Evolutionary conservation across 164 flowering plant genomes (phyloP).

Genomic region (Kingdonia uniflora): DNA sequence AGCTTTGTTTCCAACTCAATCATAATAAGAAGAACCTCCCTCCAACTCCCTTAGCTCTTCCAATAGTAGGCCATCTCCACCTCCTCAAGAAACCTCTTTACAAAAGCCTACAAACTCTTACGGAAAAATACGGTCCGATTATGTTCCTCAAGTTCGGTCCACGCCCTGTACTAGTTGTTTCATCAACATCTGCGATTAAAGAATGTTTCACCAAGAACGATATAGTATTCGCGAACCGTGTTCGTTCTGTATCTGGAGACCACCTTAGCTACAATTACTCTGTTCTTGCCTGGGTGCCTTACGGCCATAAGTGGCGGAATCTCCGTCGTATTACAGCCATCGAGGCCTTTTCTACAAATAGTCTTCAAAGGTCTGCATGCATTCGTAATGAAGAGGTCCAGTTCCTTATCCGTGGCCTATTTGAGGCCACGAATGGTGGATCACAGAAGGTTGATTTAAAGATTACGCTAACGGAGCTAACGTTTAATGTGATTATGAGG

Average conservation of each 20-base stretch:
- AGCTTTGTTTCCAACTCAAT: no score
- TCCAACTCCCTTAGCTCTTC: conserved; percentile 9
- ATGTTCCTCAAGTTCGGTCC: conserved; percentile 10
- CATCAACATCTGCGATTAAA: conserved; percentile 11
- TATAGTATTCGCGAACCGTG: conserved; percentile 23
- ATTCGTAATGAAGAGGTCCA: conserved; percentile 9
- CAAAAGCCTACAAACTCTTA: conserved; percentile 7
- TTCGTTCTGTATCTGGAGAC: conserved; percentile 9
- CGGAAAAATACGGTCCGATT: conserved; percentile 10
- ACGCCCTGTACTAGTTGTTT: conserved; percentile 13
- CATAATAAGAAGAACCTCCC: conserved; percentile 1
- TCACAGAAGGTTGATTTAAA: conserved; percentile 5
- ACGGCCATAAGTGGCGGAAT: conserved; percentile 16
- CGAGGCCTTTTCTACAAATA: conserved; percentile 10
- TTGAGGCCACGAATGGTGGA: neutral
- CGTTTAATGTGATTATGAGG: conserved; percentile 8
- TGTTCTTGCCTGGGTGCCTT: conserved; percentile 5
- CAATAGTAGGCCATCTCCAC: conserved; percentile 17
- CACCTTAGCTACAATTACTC: conserved; percentile 14
- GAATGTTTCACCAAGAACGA: conserved; percentile 27
- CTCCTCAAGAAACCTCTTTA: conserved; percentile 11
- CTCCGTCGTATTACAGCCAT: conserved; percentile 11
- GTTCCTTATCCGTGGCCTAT: conserved; percentile 1
- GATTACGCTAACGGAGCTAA: conserved; percentile 1
- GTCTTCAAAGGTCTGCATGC: conserved; percentile 6